Base-by-base conservation (phyloP, 306 rosid species). In the Macrotyloma uniflorum region DNA sequence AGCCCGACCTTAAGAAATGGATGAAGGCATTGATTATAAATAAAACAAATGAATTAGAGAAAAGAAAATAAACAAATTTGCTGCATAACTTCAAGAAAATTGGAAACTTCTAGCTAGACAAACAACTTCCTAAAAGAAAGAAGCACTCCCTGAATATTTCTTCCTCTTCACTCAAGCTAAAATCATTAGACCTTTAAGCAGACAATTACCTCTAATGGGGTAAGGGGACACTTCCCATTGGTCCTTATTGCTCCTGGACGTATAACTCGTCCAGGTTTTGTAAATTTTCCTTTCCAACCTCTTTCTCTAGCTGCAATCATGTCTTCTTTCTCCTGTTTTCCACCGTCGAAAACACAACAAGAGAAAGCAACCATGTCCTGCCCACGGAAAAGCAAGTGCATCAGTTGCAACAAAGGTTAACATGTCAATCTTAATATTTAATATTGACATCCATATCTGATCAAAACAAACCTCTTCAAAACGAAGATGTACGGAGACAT, bases 331-430 rank as follows among this genome's bases (percentile, higher is more conserved):
- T 95, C 98, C 85, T 87, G 90, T 57, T 78, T 80, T 45, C 99
- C 98, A 42, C 97, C 99, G 49, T 95, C 96, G 42, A 93, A 95
- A 73, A 91, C 88, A 83, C 99, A 95, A 82, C 98, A 95, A 65
- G 99, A 95, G 87, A 95, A 95, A 22, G 99, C 99, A 79, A 95
- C 99, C 99, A 95, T 95, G 83, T 95, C 99, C 99, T 95, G 90
- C 70, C 65, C 20, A 82, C 35, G 65, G 67, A 54, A 83, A 53
- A 67, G 65, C 35, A 65, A 46, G 79, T 11, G 45, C 67, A 71
- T 72, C 50, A 49, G 70, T 78, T 75, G 75, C 38, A 83, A 54
- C 70, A 79, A 67, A 40, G 77, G 63, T 64, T 42, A 70, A 74
- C 28, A 75, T 23, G 42, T 75, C 68, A 30, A 70, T 32, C 26